Conservation (phyloP, 371 early-diverging fungal species). For the Dinochytrium kinnereticum region DNA sequence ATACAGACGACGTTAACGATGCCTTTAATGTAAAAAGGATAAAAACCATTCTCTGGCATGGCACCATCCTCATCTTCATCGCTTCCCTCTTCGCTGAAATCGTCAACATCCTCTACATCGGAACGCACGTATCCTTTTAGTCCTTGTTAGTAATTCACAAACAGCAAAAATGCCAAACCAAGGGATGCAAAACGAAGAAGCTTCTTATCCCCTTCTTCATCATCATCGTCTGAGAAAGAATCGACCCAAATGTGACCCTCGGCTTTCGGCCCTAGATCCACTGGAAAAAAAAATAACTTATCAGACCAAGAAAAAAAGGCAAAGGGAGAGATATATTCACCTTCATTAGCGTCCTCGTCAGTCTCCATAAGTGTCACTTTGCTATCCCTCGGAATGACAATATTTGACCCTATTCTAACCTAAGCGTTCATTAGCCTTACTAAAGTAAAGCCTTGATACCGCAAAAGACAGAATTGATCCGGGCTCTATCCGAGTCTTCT, state of each 20-base stretch:
- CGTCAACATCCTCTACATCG: constrained; percentile 27
- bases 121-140: not conserved
- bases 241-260: constrained; percentile 23
- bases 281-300: constrained; percentile 28
- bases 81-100: constrained; percentile 39
- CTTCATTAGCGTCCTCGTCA: constrained; percentile 27
- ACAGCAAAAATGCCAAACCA: constrained; percentile 5
- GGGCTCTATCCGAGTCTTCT: constrained; percentile 52
- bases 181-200: constrained; percentile 7
- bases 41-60: not conserved
- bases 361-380: constrained; percentile 65
- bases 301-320: not conserved
- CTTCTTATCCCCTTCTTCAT: constrained; percentile 42
- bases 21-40: not conserved
- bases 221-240: constrained; percentile 40
- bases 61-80: constrained; percentile 43
- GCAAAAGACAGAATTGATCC: constrained; percentile 57
- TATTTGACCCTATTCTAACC: constrained; percentile 80
- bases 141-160: not conserved
- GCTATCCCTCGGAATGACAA: constrained; percentile 69
- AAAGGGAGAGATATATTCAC: not conserved
- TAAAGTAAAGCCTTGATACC: constrained; percentile 38
- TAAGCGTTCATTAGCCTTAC: constrained; percentile 25
- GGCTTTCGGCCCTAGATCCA: constrained; percentile 5
- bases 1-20: no score